Conservation (phyloP, 306 rosid genomes). For the apple (Malus domestica) region DNA sequence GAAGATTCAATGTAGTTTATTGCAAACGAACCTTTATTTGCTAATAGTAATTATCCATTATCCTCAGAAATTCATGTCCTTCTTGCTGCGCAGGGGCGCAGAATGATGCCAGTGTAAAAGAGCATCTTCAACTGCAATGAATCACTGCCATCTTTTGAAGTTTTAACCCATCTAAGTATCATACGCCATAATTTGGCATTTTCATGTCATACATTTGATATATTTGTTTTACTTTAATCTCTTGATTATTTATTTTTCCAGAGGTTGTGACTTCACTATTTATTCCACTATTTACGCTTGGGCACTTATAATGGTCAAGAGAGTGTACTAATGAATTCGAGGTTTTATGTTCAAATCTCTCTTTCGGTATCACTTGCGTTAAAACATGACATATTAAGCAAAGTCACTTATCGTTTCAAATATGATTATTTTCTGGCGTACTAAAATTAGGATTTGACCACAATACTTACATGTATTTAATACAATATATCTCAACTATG, state of each 20-base stretch:
- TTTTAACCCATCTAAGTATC: not conserved
- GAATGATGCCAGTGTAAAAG: not conserved
- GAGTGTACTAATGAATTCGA: not conserved
- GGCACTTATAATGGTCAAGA: not conserved
- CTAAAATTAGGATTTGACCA: no score
- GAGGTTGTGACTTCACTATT: not conserved
- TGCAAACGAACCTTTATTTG: not conserved
- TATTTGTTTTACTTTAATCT: not conserved
- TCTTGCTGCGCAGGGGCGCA: not conserved
- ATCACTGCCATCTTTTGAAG: not conserved
- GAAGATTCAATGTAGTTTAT: not conserved
- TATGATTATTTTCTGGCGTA: no score
- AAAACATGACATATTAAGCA: not conserved
- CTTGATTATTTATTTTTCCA: not conserved
- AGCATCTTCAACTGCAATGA: not conserved
- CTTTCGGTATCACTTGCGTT: not conserved
- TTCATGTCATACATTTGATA: not conserved
- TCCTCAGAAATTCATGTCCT: not conserved
- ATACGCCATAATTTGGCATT: no score
- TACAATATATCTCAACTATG: no score
- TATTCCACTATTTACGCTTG: not conserved
- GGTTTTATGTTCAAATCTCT: not conserved
- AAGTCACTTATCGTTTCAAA: no score
- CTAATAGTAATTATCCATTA: not conserved
- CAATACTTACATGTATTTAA: no score